These are phyloP conservation scores for Leccinum barrowsii DNA, from an alignment of 768 basidiomycete species.

Conservation along the genomic window DNA sequence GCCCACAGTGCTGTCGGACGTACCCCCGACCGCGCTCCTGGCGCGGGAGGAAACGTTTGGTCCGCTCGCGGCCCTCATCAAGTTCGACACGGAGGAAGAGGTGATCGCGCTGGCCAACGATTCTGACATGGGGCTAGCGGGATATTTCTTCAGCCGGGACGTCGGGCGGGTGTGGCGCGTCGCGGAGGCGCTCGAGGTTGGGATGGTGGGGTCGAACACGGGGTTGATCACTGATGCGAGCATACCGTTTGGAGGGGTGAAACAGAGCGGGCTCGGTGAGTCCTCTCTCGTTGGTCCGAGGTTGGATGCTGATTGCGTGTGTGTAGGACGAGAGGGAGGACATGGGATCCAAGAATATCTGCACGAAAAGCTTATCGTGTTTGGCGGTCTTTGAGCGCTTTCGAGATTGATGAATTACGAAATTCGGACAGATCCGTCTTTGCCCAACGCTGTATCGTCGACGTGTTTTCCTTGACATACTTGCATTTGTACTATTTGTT, in stretches of 20 bases:
- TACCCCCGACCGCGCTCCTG: slow-evolving; percentile 62
- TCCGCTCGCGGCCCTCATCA: slow-evolving; percentile 80
- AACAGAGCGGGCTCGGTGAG: slow-evolving; percentile 77
- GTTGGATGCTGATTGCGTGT: neutral
- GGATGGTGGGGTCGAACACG: slow-evolving; percentile 87
- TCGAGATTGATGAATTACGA: neutral
- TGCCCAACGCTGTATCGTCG: neutral
- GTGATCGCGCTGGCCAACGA: slow-evolving; percentile 83
- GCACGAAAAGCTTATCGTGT: slow-evolving; percentile 76
- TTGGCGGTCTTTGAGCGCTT: slow-evolving; percentile 57
- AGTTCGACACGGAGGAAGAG: slow-evolving; percentile 93
- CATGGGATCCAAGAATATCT: slow-evolving; percentile 91
- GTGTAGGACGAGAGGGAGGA: slow-evolving; percentile 73
- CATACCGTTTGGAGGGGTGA: slow-evolving; percentile 88
- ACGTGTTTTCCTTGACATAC: neutral
- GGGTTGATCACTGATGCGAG: slow-evolving; percentile 72
- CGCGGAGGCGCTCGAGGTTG: slow-evolving; percentile 90
- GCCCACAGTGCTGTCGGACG: slow-evolving; percentile 88
- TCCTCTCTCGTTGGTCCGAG: neutral
- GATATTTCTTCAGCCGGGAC: slow-evolving; percentile 90
- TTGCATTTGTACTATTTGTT: neutral
- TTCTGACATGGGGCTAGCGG: slow-evolving; percentile 82
- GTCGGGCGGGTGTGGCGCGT: slow-evolving; percentile 91
- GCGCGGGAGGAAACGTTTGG: slow-evolving; percentile 93
- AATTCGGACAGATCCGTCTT: neutral